These are phyloP conservation scores for Saturnispora besseyi DNA, from an alignment of 805 yeast species.

Conservation along the genomic window DNA sequence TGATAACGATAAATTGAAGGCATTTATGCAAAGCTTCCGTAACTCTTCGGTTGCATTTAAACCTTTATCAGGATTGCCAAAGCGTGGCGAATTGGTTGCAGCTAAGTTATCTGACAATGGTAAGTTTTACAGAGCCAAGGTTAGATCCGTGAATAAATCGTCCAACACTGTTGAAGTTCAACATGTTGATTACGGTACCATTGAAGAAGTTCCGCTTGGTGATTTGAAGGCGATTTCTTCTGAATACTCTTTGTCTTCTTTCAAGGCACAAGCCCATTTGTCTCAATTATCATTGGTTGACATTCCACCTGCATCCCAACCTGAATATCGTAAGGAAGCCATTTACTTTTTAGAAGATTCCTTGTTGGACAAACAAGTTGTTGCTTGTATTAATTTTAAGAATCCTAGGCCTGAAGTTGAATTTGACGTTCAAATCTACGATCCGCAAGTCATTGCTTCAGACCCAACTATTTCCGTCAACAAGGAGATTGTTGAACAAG, in stretches of 20 bases:
- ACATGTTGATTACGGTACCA: slow-evolving; percentile 55
- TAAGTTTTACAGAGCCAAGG: slow-evolving; percentile 51
- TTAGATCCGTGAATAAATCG: slow-evolving; percentile 37
- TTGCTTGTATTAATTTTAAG: slow-evolving; percentile 41
- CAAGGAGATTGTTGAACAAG: slow-evolving; percentile 47
- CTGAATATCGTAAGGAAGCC: slow-evolving; percentile 48
- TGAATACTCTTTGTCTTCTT: slow-evolving; percentile 32
- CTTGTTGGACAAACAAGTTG: slow-evolving; percentile 42
- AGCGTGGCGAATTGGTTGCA: slow-evolving; percentile 46
- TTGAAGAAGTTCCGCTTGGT: slow-evolving; percentile 35
- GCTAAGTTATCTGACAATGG: slow-evolving; percentile 44
- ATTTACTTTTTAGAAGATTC: slow-evolving; percentile 45
- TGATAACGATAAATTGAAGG: slow-evolving; percentile 30
- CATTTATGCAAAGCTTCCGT: slow-evolving; percentile 41
- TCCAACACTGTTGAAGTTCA: slow-evolving; percentile 39
- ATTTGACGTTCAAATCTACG: slow-evolving; percentile 45
- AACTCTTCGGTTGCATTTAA: slow-evolving; percentile 30
- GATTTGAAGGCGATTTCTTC: slow-evolving; percentile 46
- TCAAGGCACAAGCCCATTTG: slow-evolving; percentile 49
- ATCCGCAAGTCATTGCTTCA: slow-evolving; percentile 42
- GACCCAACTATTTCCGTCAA: slow-evolving; percentile 54
- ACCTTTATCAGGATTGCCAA: slow-evolving; percentile 34
- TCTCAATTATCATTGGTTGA: slow-evolving; percentile 43
- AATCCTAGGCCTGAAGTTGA: slow-evolving; percentile 34
- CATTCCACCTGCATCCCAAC: slow-evolving; percentile 48